A percentile compares a stretch with the other conserved stretches of the same genome.
Evolutionary conservation across 163 green algal species (phyloP).

Genomic region (Volvox carteri): DNA sequence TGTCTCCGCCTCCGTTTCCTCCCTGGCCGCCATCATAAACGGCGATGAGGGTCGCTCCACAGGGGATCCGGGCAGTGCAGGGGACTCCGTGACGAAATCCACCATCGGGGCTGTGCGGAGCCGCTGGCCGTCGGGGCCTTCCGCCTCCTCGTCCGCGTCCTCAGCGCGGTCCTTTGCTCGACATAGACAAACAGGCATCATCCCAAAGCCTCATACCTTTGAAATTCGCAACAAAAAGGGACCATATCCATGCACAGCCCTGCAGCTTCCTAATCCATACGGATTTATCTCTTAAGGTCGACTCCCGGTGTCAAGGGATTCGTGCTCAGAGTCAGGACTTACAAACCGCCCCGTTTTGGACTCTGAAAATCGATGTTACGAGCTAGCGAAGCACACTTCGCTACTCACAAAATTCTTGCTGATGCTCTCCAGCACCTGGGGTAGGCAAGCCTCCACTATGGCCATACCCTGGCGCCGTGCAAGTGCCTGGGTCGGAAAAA

Average conservation of each 20-base stretch:
- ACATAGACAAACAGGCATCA: not conserved
- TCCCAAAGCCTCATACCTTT: too few relatives aligned
- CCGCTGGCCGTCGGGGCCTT: slow-evolving; percentile 19
- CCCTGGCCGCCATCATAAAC: not conserved
- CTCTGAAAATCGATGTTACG: too few relatives aligned
- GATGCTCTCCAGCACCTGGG: slow-evolving; percentile 77
- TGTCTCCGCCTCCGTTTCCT: not conserved
- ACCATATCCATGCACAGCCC: too few relatives aligned
- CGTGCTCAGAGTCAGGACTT: too few relatives aligned
- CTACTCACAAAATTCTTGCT: slow-evolving; percentile 78
- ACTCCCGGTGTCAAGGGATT: too few relatives aligned
- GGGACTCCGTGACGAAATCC: slow-evolving; percentile 37
- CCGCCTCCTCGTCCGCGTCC: not conserved
- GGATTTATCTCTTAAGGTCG: too few relatives aligned
- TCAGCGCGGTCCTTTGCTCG: slow-evolving; percentile 32
- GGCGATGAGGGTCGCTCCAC: slow-evolving; percentile 27
- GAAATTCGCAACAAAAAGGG: too few relatives aligned
- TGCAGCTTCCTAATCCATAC: too few relatives aligned
- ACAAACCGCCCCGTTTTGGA: too few relatives aligned
- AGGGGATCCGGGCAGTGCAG: slow-evolving; percentile 31
- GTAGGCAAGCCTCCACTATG: slow-evolving; percentile 62
- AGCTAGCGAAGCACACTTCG: too few relatives aligned
- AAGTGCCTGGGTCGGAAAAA: slow-evolving; percentile 13
- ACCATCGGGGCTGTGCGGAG: slow-evolving; percentile 10
- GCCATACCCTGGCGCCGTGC: slow-evolving; percentile 49